Evolutionary conservation across 2,329 filamentous ascomycete species (phyloP).

Genomic region (Fonsecaea monophora): DNA sequence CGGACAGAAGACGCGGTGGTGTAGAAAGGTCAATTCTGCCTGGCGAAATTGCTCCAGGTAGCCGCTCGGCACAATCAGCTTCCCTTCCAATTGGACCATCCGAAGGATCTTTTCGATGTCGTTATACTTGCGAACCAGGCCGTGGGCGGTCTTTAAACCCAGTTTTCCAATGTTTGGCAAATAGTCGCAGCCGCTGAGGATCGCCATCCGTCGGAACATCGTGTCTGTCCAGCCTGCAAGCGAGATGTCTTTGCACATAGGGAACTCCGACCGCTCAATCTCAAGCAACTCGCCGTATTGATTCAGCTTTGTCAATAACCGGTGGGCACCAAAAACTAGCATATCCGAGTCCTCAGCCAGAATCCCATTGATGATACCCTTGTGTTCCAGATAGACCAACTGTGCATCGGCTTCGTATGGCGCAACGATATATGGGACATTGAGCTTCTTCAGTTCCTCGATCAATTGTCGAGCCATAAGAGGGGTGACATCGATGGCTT

Average conservation of each 20-base stretch:
- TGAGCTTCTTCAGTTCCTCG: slow-evolving; percentile 81
- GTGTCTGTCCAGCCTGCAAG: slow-evolving; percentile 89
- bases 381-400: slow-evolving; percentile 87
- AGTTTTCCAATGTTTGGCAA: slow-evolving; percentile 83
- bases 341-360: slow-evolving; percentile 96
- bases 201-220: slow-evolving; percentile 94
- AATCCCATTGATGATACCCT: slow-evolving; percentile 84
- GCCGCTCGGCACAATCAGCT: slow-evolving; percentile 77
- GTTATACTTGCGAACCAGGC: slow-evolving; percentile 88
- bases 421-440: slow-evolving; percentile 87
- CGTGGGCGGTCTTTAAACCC: slow-evolving; percentile 91
- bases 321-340: slow-evolving; percentile 90
- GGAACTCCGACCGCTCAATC: slow-evolving; percentile 87
- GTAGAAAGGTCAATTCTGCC: slow-evolving; percentile 89
- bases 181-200: slow-evolving; percentile 95
- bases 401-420: slow-evolving; percentile 99
- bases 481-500: slow-evolving; percentile 92
- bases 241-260: slow-evolving; percentile 84
- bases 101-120: slow-evolving; percentile 81
- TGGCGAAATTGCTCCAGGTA: slow-evolving; percentile 83
- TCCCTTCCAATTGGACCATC: slow-evolving; percentile 87
- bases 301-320: slow-evolving; percentile 90
- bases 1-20: slow-evolving; percentile 94
- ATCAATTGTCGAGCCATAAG: slow-evolving; percentile 93
- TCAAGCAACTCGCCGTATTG: slow-evolving; percentile 92